A percentile compares a stretch with the other conserved stretches of the same genome.
phyloP scores from a whole-genome alignment of 106 monocot species.

The Posidonia australis region DNA sequence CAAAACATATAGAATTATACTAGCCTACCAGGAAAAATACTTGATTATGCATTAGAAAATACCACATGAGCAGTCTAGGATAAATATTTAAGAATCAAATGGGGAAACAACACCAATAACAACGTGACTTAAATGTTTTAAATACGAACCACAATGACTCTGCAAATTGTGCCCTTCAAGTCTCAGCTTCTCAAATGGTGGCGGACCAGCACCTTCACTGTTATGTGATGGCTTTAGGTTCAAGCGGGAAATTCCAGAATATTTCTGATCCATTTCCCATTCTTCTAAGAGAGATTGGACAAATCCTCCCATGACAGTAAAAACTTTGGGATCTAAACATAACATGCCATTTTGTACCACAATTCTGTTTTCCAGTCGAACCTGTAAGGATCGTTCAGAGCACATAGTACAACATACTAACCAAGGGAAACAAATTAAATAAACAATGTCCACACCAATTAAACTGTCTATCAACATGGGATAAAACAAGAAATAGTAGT shows the following conservation, averaged over 20 bases:
- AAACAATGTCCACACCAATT: neutral
- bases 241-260: constrained; percentile 61
- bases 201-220: constrained; percentile 51
- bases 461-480: no score
- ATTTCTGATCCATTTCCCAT: constrained; percentile 83
- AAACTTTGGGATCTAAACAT: constrained; percentile 54
- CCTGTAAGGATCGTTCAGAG: constrained; percentile 33
- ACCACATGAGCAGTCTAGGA: no score
- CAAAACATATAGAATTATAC: no score
- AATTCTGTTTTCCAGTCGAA: constrained; percentile 62
- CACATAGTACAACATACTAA: no score
- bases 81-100: no score
- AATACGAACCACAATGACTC: constrained; percentile 10
- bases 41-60: no score
- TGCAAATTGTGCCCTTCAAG: constrained; percentile 13
- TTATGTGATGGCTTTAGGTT: constrained; percentile 29
- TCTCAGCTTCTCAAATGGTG: constrained; percentile 76
- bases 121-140: no score
- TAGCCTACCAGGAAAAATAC: no score
- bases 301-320: constrained; percentile 64
- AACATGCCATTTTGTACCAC: constrained; percentile 63
- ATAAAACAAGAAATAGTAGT: no score
- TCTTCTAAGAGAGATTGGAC: constrained; percentile 84
- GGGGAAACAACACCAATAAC: no score
- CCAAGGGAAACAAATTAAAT: no score